A percentile compares a stretch with the other conserved stretches of the same genome.
phyloP scores from a whole-genome alignment of 441 rosid genomes.

The Biscutella laevigata region DNA sequence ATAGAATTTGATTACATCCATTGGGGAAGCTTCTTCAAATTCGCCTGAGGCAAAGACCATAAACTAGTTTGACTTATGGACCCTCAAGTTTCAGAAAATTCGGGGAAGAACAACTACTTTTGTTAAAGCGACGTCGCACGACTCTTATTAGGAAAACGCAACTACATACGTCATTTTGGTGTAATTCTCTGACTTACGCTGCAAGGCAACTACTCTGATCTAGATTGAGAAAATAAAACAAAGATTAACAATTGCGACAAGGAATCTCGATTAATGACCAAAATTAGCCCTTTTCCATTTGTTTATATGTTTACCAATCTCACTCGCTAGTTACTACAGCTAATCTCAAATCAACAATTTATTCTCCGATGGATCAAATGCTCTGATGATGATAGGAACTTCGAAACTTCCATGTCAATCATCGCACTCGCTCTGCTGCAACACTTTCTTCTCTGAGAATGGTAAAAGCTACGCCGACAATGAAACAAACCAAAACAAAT shows the following conservation, averaged over 20 bases:
- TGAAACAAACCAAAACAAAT: neutral
- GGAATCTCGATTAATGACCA: neutral
- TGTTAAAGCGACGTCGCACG: no score
- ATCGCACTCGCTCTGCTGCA: conserved; percentile 22
- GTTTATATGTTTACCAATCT: neutral
- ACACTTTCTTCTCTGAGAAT: conserved; percentile 42
- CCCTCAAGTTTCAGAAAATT: neutral
- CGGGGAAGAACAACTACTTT: no score
- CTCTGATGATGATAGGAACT: neutral
- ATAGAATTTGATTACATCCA: no score
- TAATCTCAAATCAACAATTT: conserved; percentile 12
- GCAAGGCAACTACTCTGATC: neutral
- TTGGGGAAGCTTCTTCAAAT: conserved; percentile 1
- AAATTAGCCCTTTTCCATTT: conserved; percentile 10
- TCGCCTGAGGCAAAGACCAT: neutral
- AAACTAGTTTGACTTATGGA: neutral
- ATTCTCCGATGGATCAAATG: neutral
- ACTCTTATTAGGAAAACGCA: no score
- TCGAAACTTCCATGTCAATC: neutral
- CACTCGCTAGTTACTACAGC: neutral
- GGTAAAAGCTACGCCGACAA: conserved; percentile 42
- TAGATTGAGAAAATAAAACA: neutral
- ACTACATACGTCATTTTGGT: no score
- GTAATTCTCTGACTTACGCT: no score
- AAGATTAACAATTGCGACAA: neutral